Base-by-base conservation (phyloP, 2,329 filamentous ascomycete genomes). In the Pseudogymnoascus sp. region DNA sequence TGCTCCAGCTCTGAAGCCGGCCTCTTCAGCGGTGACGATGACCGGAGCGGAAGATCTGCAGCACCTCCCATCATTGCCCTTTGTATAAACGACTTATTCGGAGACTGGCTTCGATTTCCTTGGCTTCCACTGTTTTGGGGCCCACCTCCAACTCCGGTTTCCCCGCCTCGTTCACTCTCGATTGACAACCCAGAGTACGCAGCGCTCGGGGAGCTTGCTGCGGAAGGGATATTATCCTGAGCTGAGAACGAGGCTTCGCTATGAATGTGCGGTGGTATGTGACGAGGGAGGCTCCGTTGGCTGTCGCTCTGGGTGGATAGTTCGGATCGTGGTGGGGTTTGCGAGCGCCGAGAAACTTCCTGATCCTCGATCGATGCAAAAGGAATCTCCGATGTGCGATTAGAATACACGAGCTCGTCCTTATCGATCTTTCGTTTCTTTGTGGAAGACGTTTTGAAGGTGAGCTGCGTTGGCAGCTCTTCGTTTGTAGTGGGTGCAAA, bases 371-470 rank as follows among this genome's bases (percentile, higher is more conserved):
- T 69, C 2, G 72, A 73, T 50, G 65, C 67, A 59, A 72, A 63
- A 41, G 71, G 69, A 38, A 68, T 69, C 61, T 74, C 72, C 38
- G 69, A 68, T 53, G 68, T 68, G 64, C 62, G 68, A 62, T 68
- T 65, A 28, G 53, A 68, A 68, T 62, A 38, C 65, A 65, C 64
- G 63, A 61, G 63, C 64, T 61, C 66, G 67, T 69, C 67, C 61
- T 71, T 68, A 66, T 83, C 85, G 70, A 88, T 82, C 82, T 84
- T 88, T 81, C 85, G 82, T 85, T 88, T 88, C 84, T 88, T 88
- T 82, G 78, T 81, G 79, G 84, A 87, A 85, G 85, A 87, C 85
- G 85, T 88, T 77, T 82, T 88, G 85, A 83, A 80, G 75, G 81
- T 78, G 85, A 88, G 85, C 85, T 87, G 84, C 85, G 75, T 75